Conservation (phyloP, 202 grass and related monocot species). For the Sporobolus alterniflorus region DNA sequence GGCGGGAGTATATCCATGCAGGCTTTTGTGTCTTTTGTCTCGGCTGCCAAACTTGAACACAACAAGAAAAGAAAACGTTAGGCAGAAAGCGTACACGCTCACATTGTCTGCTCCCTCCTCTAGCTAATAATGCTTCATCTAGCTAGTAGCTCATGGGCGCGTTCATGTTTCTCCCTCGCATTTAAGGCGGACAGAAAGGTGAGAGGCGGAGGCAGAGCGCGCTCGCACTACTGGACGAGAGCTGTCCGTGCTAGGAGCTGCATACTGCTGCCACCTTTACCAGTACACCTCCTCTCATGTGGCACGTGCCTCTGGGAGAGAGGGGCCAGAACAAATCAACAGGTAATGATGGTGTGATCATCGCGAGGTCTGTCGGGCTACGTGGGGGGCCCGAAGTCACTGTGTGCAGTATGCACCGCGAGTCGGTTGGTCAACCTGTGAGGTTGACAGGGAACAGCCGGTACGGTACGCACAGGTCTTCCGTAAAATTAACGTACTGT, state of each 20-base stretch:
- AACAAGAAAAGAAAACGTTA: background rate
- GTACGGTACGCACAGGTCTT: too few relatives aligned
- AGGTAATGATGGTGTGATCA: slow-evolving; percentile 54
- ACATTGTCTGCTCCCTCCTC: background rate
- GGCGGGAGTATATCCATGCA: too few relatives aligned
- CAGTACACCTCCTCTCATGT: slow-evolving; percentile 14
- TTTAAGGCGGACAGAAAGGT: slow-evolving; percentile 36
- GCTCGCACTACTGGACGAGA: slow-evolving; percentile 2
- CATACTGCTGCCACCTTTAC: background rate
- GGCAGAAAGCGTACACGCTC: slow-evolving; percentile 15
- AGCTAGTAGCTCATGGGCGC: background rate
- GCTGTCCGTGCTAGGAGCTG: background rate
- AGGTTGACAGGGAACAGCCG: slow-evolving; percentile 16
- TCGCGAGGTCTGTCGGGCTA: slow-evolving; percentile 41
- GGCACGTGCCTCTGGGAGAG: slow-evolving; percentile 31
- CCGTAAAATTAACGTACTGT: too few relatives aligned
- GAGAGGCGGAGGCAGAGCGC: background rate
- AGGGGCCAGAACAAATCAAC: slow-evolving; percentile 35
- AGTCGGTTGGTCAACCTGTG: slow-evolving; percentile 3
- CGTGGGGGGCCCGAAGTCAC: slow-evolving; percentile 9
- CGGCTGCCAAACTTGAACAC: background rate
- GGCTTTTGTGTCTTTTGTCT: background rate
- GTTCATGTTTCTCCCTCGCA: slow-evolving; percentile 26
- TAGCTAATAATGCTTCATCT: background rate
- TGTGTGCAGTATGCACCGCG: background rate